Percentiles rank a stretch among this genome's conserved stretches.
These are phyloP conservation scores for Senna siamea DNA, from an alignment of 306 rosid species.

Conservation along the genomic window DNA sequence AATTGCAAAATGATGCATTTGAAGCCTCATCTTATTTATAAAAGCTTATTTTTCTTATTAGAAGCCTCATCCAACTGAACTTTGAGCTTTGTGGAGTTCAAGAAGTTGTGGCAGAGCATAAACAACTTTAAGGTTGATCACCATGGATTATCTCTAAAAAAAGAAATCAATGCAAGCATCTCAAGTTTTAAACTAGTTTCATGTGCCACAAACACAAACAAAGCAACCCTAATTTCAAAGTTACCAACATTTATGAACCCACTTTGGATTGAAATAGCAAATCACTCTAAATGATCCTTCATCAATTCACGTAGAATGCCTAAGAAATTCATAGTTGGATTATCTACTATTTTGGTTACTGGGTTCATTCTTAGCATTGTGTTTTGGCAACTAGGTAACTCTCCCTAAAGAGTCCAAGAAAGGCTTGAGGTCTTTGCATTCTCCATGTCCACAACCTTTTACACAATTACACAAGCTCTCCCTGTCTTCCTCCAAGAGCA, in stretches of 20 bases:
- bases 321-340: constrained; percentile 57
- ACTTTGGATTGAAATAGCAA: neutral
- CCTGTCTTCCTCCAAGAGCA: constrained; percentile 75
- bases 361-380: constrained; percentile 52
- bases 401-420: constrained; percentile 1
- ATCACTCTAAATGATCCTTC: neutral
- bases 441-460: constrained; percentile 17
- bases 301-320: constrained; percentile 41
- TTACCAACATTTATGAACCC: constrained; percentile 1
- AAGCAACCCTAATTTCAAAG: constrained; percentile 41
- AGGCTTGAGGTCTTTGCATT: neutral
- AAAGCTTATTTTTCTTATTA: too few relatives aligned
- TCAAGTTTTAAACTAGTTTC: constrained; percentile 67
- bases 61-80: constrained; percentile 52
- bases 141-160: constrained; percentile 46
- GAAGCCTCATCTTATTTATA: too few relatives aligned
- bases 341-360: constrained; percentile 60
- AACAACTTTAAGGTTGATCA: constrained; percentile 5
- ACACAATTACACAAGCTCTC: constrained; percentile 56
- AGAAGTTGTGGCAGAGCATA: constrained; percentile 61
- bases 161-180: constrained; percentile 69
- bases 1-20: too few relatives aligned
- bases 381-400: constrained; percentile 6
- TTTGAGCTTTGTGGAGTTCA: constrained; percentile 59
- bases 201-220: constrained; percentile 50